A percentile compares a stretch with the other conserved stretches of the same genome.
Evolutionary conservation across 169 alveolate species (phyloP).

Genomic region (Eimeria maxima): DNA sequence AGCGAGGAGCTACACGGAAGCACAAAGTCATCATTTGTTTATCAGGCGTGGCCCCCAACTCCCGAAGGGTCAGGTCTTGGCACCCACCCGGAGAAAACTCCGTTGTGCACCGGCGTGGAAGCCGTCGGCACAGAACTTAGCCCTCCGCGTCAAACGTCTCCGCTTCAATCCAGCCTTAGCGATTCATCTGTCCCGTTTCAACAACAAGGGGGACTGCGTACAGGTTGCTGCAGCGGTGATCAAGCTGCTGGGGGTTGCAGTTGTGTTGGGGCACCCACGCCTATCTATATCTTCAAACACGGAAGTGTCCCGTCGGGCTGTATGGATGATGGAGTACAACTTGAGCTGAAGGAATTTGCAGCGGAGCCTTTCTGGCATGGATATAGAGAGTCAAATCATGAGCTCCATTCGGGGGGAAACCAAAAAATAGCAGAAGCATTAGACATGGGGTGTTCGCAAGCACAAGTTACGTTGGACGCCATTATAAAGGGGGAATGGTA

Average conservation of each 20-base stretch:
- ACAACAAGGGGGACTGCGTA: not conserved
- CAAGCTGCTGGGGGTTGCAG: not conserved
- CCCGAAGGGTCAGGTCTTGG: not conserved
- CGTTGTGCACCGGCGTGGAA: not conserved
- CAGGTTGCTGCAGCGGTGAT: not conserved
- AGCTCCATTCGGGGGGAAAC: too few relatives aligned
- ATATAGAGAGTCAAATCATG: not conserved
- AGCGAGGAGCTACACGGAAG: not conserved
- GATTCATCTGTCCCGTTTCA: not conserved
- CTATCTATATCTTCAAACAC: not conserved
- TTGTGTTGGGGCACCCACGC: not conserved
- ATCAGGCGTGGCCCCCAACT: not conserved
- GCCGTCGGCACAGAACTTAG: not conserved
- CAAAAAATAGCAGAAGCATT: not conserved
- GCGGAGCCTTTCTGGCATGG: not conserved
- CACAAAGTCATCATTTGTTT: not conserved
- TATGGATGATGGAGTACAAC: not conserved
- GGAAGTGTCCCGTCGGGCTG: not conserved
- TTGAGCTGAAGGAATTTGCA: not conserved
- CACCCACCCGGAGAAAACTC: not conserved
- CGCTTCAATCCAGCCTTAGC: not conserved
- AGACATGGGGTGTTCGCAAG: not conserved
- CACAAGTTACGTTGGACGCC: not conserved
- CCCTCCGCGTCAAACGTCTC: not conserved
- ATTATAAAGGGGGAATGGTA: not conserved